phyloP scores from a whole-genome alignment of 2,329 filamentous ascomycete genomes.

The Cucurbitaria berberidis region DNA sequence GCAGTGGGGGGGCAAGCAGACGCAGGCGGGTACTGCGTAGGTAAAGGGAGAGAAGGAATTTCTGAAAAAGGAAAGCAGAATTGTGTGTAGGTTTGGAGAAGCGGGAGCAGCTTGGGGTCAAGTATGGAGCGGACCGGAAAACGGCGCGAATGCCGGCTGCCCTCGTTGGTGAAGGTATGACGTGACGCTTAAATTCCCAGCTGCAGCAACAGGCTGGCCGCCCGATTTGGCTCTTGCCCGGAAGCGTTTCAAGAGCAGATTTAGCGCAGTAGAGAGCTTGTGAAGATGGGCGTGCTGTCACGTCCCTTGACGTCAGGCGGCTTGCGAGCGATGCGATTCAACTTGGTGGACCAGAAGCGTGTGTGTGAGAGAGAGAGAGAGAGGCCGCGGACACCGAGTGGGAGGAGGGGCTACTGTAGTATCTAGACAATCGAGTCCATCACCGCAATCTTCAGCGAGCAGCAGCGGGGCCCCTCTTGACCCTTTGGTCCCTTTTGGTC shows the following conservation, averaged over 20 bases:
- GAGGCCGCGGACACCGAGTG: not conserved
- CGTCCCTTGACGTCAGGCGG: not conserved
- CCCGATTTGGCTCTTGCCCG: not conserved
- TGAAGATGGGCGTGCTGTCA: not conserved
- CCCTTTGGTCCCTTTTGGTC: too few relatives aligned
- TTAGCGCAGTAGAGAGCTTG: not conserved
- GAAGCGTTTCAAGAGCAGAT: not conserved
- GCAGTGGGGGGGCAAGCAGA: slow-evolving; percentile 36
- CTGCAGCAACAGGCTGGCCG: too few relatives aligned
- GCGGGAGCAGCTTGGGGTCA: not conserved
- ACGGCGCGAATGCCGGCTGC: not conserved
- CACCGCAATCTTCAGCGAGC: not conserved
- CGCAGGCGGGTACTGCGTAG: slow-evolving; percentile 15
- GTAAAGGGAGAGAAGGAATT: not conserved
- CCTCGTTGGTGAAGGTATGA: slow-evolving; percentile 1
- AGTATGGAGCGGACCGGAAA: not conserved
- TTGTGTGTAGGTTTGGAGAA: not conserved
- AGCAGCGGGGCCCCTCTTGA: slow-evolving; percentile 6
- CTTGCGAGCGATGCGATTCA: too few relatives aligned
- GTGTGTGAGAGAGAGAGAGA: not conserved
- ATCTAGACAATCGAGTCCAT: too few relatives aligned
- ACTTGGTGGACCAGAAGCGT: not conserved
- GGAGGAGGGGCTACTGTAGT: too few relatives aligned
- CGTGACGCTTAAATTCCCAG: not conserved
- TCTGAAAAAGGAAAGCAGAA: not conserved